These are phyloP conservation scores for Apiospora malaysiana DNA, from an alignment of 2,329 filamentous ascomycete genomes.

Conservation along the genomic window DNA sequence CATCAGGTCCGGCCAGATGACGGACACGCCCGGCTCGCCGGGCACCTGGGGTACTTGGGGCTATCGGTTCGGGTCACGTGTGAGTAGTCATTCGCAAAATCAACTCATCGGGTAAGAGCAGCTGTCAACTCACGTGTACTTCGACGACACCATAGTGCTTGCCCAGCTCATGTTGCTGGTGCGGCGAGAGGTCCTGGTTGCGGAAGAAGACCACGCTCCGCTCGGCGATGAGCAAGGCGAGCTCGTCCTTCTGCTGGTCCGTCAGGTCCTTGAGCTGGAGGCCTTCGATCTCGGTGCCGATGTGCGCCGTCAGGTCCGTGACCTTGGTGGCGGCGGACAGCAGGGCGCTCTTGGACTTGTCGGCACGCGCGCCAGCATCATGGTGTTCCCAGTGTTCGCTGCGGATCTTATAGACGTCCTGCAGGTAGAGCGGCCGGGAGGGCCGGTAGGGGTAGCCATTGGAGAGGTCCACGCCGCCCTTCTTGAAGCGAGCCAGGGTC, in stretches of 20 bases:
- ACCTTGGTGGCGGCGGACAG: slow-evolving; percentile 67
- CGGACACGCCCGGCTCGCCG: slow-evolving; percentile 66
- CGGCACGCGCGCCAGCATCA: slow-evolving; percentile 68
- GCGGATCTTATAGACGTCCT: slow-evolving; percentile 72
- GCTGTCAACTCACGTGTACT: slow-evolving; percentile 66
- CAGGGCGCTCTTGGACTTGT: slow-evolving; percentile 67
- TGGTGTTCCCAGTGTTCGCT: slow-evolving; percentile 59
- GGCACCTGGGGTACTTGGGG: slow-evolving; percentile 76
- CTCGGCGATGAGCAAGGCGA: slow-evolving; percentile 67
- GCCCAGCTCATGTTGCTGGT: slow-evolving; percentile 67
- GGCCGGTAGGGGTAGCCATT: slow-evolving; percentile 75
- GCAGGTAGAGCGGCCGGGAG: slow-evolving; percentile 68
- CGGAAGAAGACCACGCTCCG: slow-evolving; percentile 71
- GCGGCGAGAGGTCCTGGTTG: slow-evolving; percentile 65
- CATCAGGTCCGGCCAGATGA: slow-evolving; percentile 73
- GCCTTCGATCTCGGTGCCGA: slow-evolving; percentile 69
- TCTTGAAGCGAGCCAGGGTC: slow-evolving; percentile 64
- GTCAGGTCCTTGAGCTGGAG: slow-evolving; percentile 68
- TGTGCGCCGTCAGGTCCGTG: slow-evolving; percentile 64
- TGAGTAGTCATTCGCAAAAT: no score
- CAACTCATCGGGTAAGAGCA: no score
- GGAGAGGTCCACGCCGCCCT: slow-evolving; percentile 72
- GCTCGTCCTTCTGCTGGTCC: slow-evolving; percentile 63
- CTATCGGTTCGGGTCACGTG: slow-evolving; percentile 42
- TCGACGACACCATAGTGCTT: slow-evolving; percentile 70